Evolutionary conservation across 78 protist genomes (phyloP).

Genomic region (Chrysochromulina tobinii): DNA sequence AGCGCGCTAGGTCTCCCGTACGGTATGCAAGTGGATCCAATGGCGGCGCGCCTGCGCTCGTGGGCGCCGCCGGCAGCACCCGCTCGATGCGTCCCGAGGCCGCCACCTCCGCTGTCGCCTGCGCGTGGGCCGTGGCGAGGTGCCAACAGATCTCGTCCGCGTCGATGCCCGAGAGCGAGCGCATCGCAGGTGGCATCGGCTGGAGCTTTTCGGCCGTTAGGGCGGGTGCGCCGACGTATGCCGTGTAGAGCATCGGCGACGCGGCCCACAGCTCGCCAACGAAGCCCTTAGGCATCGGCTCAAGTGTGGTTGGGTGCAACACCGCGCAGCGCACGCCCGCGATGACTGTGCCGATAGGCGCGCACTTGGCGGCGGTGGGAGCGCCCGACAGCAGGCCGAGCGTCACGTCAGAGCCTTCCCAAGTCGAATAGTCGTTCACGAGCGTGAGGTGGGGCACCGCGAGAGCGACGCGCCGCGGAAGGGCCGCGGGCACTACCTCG

Average conservation of each 20-base stretch:
- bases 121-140: not conserved
- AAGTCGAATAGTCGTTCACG: constrained; percentile 39
- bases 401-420: constrained; percentile 29
- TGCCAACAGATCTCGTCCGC: not conserved
- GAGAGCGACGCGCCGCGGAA: not conserved
- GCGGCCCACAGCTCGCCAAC: constrained; percentile 19
- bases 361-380: not conserved
- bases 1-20: constrained; percentile 27
- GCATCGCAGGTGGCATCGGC: not conserved
- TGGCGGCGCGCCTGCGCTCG: not conserved
- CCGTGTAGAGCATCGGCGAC: constrained; percentile 6
- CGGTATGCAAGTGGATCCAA: not conserved
- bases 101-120: not conserved
- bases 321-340: not conserved
- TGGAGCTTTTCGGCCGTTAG: constrained; percentile 13
- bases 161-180: not conserved
- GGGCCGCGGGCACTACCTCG: not conserved
- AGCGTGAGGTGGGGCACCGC: not conserved
- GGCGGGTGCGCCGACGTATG: constrained; percentile 8
- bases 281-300: not conserved
- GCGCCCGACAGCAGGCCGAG: not conserved
- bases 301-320: not conserved
- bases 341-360: not conserved
- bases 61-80: not conserved
- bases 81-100: not conserved